A percentile compares a stretch with the other conserved stretches of the same genome.
These are phyloP conservation scores for Xylaria digitata DNA, from an alignment of 2,329 filamentous ascomycete species.

Conservation along the genomic window DNA sequence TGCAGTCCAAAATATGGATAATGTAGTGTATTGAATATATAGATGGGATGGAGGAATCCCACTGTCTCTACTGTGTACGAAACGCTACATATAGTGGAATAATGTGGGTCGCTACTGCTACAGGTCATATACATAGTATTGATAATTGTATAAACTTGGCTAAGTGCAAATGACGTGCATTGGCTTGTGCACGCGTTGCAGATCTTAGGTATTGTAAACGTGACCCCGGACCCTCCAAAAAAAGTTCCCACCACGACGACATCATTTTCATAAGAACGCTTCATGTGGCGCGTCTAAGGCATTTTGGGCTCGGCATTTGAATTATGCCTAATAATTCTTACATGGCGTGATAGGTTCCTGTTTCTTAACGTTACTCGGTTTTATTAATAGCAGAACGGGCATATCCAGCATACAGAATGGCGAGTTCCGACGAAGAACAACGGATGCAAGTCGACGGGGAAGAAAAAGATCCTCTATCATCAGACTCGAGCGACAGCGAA, in stretches of 20 bases:
- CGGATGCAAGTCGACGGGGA: constrained; percentile 50
- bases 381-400: neutral
- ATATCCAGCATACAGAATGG: constrained; percentile 46
- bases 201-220: constrained; percentile 1
- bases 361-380: constrained; percentile 5
- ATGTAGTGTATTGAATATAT: too few species aligned
- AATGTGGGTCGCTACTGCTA: too few species aligned
- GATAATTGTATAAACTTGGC: constrained; percentile 1
- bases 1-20: too few species aligned
- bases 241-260: constrained; percentile 30
- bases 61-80: too few species aligned
- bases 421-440: constrained; percentile 55
- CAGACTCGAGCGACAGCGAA: constrained; percentile 52
- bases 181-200: too few species aligned
- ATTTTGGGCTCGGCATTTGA: neutral
- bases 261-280: constrained; percentile 2
- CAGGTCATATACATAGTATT: neutral
- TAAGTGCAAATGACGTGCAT: constrained; percentile 9
- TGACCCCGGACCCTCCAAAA: constrained; percentile 11
- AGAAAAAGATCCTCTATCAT: constrained; percentile 50
- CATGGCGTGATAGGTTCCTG: constrained; percentile 1
- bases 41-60: too few species aligned
- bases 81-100: too few species aligned
- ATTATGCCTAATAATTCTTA: neutral
- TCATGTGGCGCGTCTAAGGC: constrained; percentile 9